Percentiles rank a stretch among this genome's conserved stretches.
Evolutionary conservation across 306 rosid genomes (phyloP).

Genomic region (Vachellia pachyceras): DNA sequence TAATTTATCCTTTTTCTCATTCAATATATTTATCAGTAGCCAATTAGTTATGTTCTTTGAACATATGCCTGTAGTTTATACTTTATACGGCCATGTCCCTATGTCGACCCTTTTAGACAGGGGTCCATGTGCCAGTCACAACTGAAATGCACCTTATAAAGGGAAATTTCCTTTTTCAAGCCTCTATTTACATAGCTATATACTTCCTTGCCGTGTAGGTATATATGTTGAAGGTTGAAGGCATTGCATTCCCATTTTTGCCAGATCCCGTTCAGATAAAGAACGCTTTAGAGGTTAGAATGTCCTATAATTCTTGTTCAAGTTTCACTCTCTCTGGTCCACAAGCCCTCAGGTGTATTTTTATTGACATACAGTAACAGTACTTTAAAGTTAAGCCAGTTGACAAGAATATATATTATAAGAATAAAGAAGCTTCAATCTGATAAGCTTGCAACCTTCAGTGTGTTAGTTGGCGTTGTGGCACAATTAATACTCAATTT

Average conservation of each 20-base stretch:
- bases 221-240: conserved; percentile 97
- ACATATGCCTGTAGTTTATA: conserved; percentile 7
- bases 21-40: neutral
- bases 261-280: conserved; percentile 94
- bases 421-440: conserved; percentile 18
- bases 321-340: neutral
- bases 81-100: neutral
- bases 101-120: neutral
- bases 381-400: conserved; percentile 18
- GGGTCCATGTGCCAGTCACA: neutral
- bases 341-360: neutral
- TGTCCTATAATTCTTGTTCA: conserved; percentile 19
- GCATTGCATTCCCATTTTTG: conserved; percentile 92
- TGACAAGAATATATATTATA: conserved; percentile 12
- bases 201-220: conserved; percentile 53
- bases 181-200: neutral
- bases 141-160: neutral
- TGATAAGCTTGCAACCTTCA: neutral
- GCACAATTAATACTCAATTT: conserved; percentile 17
- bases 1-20: neutral
- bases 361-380: conserved; percentile 2
- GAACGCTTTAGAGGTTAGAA: conserved; percentile 88
- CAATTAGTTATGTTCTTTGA: neutral
- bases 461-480: conserved; percentile 6
- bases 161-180: neutral